Evolutionary conservation across 768 basidiomycete species (phyloP).

Genomic region (Collybia sordida): DNA sequence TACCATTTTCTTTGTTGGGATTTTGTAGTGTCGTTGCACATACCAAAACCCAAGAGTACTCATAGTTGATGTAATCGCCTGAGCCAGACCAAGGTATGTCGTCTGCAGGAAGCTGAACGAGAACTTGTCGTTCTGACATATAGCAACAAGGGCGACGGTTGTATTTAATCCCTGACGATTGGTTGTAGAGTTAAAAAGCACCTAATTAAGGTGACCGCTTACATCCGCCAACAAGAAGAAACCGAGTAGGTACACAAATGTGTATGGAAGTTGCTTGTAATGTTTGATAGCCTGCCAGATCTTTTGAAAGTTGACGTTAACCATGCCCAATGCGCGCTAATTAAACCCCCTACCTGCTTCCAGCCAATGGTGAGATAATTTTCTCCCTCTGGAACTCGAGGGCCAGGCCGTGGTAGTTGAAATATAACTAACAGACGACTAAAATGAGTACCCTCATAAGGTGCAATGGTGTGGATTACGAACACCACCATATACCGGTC

Average conservation of each 20-base stretch:
- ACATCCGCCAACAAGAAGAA: constrained; percentile 80
- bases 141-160: constrained; percentile 68
- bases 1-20: constrained; percentile 81
- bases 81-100: constrained; percentile 74
- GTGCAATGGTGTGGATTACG: constrained; percentile 17
- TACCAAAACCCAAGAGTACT: constrained; percentile 83
- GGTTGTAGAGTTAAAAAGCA: background rate
- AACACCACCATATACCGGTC: constrained; percentile 88
- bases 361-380: constrained; percentile 80
- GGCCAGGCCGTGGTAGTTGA: constrained; percentile 81
- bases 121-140: constrained; percentile 82
- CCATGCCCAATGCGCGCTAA: background rate
- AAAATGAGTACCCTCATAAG: background rate
- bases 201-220: constrained; percentile 17
- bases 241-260: constrained; percentile 74
- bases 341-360: constrained; percentile 60
- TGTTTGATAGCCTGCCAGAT: constrained; percentile 77
- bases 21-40: constrained; percentile 76
- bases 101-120: constrained; percentile 78
- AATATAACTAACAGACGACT: constrained; percentile 57
- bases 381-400: constrained; percentile 73
- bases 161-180: constrained; percentile 70
- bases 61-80: constrained; percentile 71
- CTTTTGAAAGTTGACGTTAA: constrained; percentile 27
- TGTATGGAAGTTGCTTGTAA: constrained; percentile 76